Evolutionary conservation across 345 rosid genomes (phyloP), one percentile per base, ranked within the genome.

Genomic region (Erucastrum elatum): DNA sequence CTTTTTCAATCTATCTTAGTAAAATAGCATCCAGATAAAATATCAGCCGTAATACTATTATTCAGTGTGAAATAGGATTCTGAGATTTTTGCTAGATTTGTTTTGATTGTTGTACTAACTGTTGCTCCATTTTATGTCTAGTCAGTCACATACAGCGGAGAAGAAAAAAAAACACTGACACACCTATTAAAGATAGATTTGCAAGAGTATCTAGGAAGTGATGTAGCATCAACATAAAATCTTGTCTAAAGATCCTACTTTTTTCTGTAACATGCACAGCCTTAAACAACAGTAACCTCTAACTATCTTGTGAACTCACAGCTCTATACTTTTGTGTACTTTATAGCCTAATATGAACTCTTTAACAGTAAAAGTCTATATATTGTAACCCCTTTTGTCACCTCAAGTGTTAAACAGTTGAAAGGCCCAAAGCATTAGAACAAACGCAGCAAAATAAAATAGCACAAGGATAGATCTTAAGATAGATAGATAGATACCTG

Each of bases 401-500:
- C 69, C 27, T 61, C 17, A 25, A 51, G 26, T 75, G 8, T 71
- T 44, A 4, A 76, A 31, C 62, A 82, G 77, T 79, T 79, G 29
- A 29, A 26, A 60, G 64, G 33, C 7, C 76, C 63, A 75, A 80
- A 16, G 55, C 49, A 70, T 41, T 21, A 56, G 63, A 46, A 44
- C 16, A 64, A 41, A 80, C 70, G 44, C 76, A 75, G 51, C 25
- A 66, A 79, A 69, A 25, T 67, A 75, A 74, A 69, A 60, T 66
- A 60, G 64, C n/a, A 6, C 33, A 68, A 74, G 66, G 72, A 74
- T 66, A 51, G 44, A 76, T 61, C n/a, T 70, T 66, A 64, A 63
- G 56, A 59, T 65, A 17, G 33, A 37, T 64, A 64, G 66, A 29
- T 29, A 96, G 31, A 44, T 61, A 96, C 99, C 98, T 96, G 99